Evolutionary conservation across 257 asterid species (phyloP).

Genomic region (Przewalskia tangutica): DNA sequence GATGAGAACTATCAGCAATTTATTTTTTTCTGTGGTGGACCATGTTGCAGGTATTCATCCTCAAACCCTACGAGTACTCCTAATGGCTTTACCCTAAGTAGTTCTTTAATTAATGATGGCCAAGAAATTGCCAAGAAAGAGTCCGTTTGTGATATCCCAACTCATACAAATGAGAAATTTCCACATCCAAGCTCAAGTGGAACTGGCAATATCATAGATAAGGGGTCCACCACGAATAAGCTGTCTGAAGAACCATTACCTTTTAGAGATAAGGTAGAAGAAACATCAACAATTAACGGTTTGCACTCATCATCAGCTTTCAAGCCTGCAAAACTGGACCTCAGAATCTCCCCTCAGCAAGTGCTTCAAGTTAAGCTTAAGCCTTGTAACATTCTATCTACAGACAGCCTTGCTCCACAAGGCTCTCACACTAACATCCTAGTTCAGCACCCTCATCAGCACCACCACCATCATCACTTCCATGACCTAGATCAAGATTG

Average conservation of each 20-base stretch:
- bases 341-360: conserved; percentile 37
- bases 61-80: conserved; percentile 41
- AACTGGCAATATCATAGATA: conserved; percentile 41
- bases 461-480: conserved; percentile 23
- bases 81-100: conserved; percentile 33
- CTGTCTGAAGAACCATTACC: conserved; percentile 15
- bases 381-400: conserved; percentile 27
- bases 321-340: conserved; percentile 35
- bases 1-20: background rate
- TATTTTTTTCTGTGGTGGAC: conserved; percentile 27
- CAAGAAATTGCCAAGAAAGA: conserved; percentile 44
- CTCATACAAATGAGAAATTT: conserved; percentile 29
- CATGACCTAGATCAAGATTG: conserved; percentile 25
- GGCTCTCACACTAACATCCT: conserved; percentile 12
- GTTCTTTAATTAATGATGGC: conserved; percentile 36
- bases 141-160: conserved; percentile 23
- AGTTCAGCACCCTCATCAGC: conserved; percentile 39
- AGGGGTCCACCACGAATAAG: conserved; percentile 55
- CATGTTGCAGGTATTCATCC: conserved; percentile 55
- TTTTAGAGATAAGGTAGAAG: conserved; percentile 33
- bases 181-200: conserved; percentile 51
- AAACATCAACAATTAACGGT: conserved; percentile 37
- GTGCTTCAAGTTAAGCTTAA: conserved; percentile 26
- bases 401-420: conserved; percentile 16
- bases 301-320: conserved; percentile 36